Conservation (phyloP, 2,329 filamentous ascomycete species). For the Chaetomiaceae sp. region DNA sequence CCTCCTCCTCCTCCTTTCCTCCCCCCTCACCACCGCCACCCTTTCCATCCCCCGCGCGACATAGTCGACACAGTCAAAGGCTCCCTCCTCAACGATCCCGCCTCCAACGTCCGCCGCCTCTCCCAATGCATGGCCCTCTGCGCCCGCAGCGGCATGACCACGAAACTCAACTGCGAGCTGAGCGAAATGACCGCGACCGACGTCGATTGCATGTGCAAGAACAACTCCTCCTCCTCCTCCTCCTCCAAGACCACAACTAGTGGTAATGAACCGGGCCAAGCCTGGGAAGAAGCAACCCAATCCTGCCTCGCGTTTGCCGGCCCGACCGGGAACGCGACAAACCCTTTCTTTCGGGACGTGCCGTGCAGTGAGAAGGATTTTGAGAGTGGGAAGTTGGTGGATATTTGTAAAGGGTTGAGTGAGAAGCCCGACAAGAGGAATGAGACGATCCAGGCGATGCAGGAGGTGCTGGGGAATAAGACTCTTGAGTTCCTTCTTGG, state of each 20-base stretch:
- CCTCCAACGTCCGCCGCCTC: background rate
- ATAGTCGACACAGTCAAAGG: background rate
- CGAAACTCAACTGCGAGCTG: too few relatives aligned
- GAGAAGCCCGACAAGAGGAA: background rate
- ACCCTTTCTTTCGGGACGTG: too few relatives aligned
- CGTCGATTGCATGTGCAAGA: too few relatives aligned
- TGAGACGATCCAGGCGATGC: too few relatives aligned
- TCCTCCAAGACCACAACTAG: too few relatives aligned
- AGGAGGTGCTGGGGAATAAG: too few relatives aligned
- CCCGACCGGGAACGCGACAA: background rate
- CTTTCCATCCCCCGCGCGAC: background rate
- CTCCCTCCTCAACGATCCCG: background rate
- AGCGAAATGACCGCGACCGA: too few relatives aligned
- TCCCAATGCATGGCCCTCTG: background rate
- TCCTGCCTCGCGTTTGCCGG: background rate
- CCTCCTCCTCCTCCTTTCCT: background rate
- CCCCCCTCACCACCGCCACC: background rate
- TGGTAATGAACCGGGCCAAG: background rate
- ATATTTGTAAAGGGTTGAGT: background rate
- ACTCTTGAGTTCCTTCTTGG: too few relatives aligned
- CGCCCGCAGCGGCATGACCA: background rate
- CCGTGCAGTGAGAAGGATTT: background rate
- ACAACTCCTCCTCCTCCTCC: too few relatives aligned
- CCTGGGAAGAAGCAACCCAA: background rate
- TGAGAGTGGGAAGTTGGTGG: background rate